A percentile compares a stretch with the other conserved stretches of the same genome.
These are phyloP conservation scores for Arthrobotrys pseudoclavata DNA, from an alignment of 2,329 filamentous ascomycete species.

Conservation along the genomic window DNA sequence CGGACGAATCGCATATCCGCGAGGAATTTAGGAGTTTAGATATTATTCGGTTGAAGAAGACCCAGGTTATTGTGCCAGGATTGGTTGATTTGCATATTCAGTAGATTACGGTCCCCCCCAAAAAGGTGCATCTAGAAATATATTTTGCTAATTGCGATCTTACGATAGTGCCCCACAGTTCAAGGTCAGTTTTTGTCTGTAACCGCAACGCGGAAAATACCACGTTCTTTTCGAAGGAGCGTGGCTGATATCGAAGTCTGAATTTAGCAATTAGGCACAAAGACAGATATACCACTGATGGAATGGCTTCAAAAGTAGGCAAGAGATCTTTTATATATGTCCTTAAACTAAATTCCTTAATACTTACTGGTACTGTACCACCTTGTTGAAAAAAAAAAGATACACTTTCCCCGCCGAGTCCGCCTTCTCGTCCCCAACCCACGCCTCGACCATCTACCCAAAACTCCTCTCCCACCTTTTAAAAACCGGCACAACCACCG, in stretches of 20 bases:
- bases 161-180: conserved; percentile 62
- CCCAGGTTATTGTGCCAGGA: conserved; percentile 60
- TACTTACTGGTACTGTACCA: neutral
- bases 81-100: conserved; percentile 63
- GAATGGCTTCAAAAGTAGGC: conserved; percentile 62
- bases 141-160: neutral
- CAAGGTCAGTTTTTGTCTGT: conserved; percentile 35
- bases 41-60: conserved; percentile 31
- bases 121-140: too few species aligned
- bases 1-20: conserved; percentile 7
- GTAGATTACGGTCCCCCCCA: too few species aligned
- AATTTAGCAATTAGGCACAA: conserved; percentile 62
- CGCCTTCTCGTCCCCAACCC: conserved; percentile 71
- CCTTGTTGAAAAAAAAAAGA: conserved; percentile 26
- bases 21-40: conserved; percentile 38
- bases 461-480: conserved; percentile 73
- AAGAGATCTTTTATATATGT: neutral
- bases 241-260: neutral
- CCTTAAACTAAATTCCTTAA: neutral
- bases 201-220: conserved; percentile 42
- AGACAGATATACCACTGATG: conserved; percentile 63
- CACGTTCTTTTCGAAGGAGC: conserved; percentile 7
- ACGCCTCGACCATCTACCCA: conserved; percentile 71
- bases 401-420: conserved; percentile 76
- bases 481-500: conserved; percentile 74